A percentile compares a stretch with the other conserved stretches of the same genome.
Evolutionary conservation across 2,329 filamentous ascomycete genomes (phyloP).

Genomic region (Acarospora socialis): DNA sequence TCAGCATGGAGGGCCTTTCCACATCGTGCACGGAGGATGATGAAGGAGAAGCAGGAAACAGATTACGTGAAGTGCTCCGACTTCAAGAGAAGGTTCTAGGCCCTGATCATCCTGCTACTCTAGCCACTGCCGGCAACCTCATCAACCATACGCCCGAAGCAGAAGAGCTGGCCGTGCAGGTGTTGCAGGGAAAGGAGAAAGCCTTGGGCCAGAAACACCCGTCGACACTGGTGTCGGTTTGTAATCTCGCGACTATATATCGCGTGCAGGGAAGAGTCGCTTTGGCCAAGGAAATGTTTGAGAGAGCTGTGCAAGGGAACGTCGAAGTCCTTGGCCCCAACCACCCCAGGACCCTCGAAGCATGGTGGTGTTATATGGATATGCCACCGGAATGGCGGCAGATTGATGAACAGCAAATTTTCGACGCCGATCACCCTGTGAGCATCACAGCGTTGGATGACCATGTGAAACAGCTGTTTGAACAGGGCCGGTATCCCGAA

Average conservation of each 20-base stretch:
- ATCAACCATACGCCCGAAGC: not conserved
- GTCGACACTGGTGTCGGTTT: conserved; percentile 2
- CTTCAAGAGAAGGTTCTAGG: conserved; percentile 1
- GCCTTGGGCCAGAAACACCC: conserved; percentile 2
- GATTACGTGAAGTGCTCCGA: conserved; percentile 1
- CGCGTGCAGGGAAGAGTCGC: no score
- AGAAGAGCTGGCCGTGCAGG: not conserved
- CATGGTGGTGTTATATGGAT: conserved; percentile 3
- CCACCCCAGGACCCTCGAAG: not conserved
- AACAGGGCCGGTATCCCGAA: conserved; percentile 3
- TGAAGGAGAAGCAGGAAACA: conserved; percentile 1
- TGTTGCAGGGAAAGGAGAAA: conserved; percentile 6
- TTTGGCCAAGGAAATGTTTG: no score
- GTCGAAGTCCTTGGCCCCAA: conserved; percentile 2
- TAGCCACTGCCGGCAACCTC: conserved; percentile 1
- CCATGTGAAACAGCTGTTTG: conserved; percentile 1
- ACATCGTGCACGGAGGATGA: no score
- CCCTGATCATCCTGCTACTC: conserved; percentile 2
- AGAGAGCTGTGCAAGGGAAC: no score
- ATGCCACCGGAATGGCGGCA: conserved; percentile 3
- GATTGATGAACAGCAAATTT: not conserved
- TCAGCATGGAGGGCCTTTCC: conserved; percentile 2
- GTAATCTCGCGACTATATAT: no score
- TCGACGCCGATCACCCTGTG: not conserved
- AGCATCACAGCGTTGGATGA: conserved; percentile 1